Evolutionary conservation across 441 rosid species (phyloP).

Genomic region (Rhodomyrtus psidioides): DNA sequence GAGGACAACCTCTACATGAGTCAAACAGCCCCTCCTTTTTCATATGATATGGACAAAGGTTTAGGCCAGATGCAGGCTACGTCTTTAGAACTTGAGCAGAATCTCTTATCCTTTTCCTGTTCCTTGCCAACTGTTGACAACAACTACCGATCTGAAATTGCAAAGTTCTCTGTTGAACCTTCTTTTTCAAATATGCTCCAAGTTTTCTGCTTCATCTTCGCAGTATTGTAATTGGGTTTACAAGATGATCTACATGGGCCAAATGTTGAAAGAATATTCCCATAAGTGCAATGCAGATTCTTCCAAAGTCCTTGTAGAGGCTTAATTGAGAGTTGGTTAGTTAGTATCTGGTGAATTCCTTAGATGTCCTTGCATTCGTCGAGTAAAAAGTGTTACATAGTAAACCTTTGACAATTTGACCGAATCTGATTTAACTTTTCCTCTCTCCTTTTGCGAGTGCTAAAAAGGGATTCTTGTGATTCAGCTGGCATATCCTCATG

Average conservation of each 20-base stretch:
- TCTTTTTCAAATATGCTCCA: background rate
- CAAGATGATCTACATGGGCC: background rate
- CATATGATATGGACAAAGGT: background rate
- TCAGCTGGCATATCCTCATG: slow-evolving; percentile 17
- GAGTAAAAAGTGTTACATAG: background rate
- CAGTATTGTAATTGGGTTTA: background rate
- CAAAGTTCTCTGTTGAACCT: background rate
- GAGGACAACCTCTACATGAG: background rate
- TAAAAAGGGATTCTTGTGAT: background rate
- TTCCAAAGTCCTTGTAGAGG: background rate
- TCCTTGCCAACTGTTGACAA: background rate
- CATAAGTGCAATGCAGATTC: background rate
- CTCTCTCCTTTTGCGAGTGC: background rate
- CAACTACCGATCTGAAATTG: background rate
- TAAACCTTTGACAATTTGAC: background rate
- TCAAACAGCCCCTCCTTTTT: background rate
- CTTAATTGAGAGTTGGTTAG: background rate
- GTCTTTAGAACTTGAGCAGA: background rate
- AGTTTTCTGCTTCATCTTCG: background rate
- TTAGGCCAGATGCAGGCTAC: background rate
- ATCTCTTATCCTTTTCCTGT: background rate
- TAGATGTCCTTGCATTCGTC: background rate
- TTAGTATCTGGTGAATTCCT: background rate
- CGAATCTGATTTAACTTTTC: background rate
- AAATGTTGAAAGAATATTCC: background rate